A percentile compares a stretch with the other conserved stretches of the same genome.
Evolutionary conservation across 192 early-diverging fungal species (phyloP).

Genomic region (Entrophospora sp.): DNA sequence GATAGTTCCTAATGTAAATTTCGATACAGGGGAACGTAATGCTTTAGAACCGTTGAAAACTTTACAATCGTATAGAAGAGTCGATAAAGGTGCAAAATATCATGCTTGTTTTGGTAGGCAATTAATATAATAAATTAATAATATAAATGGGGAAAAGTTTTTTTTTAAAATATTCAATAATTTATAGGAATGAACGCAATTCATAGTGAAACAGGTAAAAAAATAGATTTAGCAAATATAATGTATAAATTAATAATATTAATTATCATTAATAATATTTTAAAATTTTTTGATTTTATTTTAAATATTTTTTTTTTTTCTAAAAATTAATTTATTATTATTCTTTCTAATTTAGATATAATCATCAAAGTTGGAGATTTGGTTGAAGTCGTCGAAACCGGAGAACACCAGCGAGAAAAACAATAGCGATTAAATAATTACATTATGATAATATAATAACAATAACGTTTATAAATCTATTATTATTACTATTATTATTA

Average conservation of each 20-base stretch:
- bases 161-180: not conserved
- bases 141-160: not conserved
- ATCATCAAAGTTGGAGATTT: not conserved
- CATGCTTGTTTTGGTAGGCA: constrained; percentile 34
- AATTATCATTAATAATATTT: not conserved
- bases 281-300: not conserved
- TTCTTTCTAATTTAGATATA: not conserved
- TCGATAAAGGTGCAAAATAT: constrained; percentile 39
- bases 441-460: no score
- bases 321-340: not conserved
- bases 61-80: constrained; percentile 43
- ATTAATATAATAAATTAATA: not conserved
- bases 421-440: no score
- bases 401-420: constrained; percentile 1
- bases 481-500: no score
- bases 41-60: constrained; percentile 45
- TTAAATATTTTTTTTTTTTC: not conserved
- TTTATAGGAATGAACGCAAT: constrained; percentile 17
- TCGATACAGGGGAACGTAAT: constrained; percentile 38
- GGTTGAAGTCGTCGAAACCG: not conserved
- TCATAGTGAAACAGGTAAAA: not conserved
- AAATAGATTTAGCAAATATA: no score
- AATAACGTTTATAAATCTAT: no score
- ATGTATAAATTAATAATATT: no score
- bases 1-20: constrained; percentile 48